Percentiles rank a stretch among this genome's conserved stretches.
These are phyloP conservation scores for Lumnitzera littorea DNA, from an alignment of 345 rosid species.

Conservation along the genomic window DNA sequence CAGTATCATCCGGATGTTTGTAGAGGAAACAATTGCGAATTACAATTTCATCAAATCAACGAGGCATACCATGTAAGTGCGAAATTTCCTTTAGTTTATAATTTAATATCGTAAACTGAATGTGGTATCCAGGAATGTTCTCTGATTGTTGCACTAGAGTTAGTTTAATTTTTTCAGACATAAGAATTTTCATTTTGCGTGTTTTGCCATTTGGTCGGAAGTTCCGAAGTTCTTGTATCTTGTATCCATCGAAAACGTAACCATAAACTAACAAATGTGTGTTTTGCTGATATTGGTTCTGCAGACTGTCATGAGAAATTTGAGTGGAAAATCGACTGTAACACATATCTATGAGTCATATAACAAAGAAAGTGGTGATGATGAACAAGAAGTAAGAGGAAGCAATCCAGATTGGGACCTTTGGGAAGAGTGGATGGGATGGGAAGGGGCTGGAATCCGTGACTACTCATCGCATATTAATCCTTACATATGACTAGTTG, in stretches of 20 bases:
- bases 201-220: no score
- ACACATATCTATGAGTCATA: conserved; percentile 20
- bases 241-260: no score
- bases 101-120: no score
- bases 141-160: no score
- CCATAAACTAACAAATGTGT: no score
- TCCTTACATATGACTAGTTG: conserved; percentile 46
- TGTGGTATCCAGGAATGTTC: no score
- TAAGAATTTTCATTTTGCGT: no score
- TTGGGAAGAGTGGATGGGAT: conserved; percentile 99
- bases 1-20: conserved; percentile 99
- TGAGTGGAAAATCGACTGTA: conserved; percentile 39
- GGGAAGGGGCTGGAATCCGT: conserved; percentile 92
- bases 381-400: conserved; percentile 32
- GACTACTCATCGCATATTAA: conserved; percentile 78
- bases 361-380: conserved; percentile 31
- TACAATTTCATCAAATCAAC: conserved; percentile 62
- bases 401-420: conserved; percentile 59
- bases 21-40: conserved; percentile 71
- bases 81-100: not conserved
- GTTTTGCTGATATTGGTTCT: no score
- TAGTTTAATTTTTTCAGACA: no score
- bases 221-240: no score
- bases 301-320: conserved; percentile 54
- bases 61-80: conserved; percentile 72